Percentiles rank a stretch among this genome's conserved stretches.
phyloP scores from a whole-genome alignment of 2,329 filamentous ascomycete species.

The Chaetomiaceae sp. region DNA sequence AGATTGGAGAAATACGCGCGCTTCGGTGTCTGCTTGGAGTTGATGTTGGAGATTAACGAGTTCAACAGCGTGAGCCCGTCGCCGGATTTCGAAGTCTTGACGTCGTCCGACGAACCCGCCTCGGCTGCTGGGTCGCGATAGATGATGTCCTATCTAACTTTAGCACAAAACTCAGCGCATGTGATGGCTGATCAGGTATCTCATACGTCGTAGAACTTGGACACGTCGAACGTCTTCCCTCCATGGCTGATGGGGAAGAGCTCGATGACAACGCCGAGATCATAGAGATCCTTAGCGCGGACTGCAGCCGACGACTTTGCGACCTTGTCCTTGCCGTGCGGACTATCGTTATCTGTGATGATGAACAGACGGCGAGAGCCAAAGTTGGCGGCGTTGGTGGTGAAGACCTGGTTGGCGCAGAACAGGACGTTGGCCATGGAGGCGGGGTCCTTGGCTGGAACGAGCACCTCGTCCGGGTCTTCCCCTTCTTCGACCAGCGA shows the following conservation, averaged over 20 bases:
- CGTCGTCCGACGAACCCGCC: slow-evolving; percentile 53
- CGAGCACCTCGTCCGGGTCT: slow-evolving; percentile 62
- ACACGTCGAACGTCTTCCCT: slow-evolving; percentile 69
- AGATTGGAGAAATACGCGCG: slow-evolving; percentile 81
- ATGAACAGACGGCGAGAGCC: slow-evolving; percentile 89
- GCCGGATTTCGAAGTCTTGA: slow-evolving; percentile 61
- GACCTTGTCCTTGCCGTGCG: slow-evolving; percentile 67
- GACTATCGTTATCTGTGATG: slow-evolving; percentile 89
- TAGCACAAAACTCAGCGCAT: neutral
- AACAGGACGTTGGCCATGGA: slow-evolving; percentile 89
- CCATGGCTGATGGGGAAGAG: slow-evolving; percentile 79
- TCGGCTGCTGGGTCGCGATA: slow-evolving; percentile 74
- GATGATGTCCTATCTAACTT: slow-evolving; percentile 67
- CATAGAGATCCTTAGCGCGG: slow-evolving; percentile 89
- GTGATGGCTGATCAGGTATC: neutral
- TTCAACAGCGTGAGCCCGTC: slow-evolving; percentile 75
- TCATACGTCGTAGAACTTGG: slow-evolving; percentile 84
- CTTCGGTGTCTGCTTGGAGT: slow-evolving; percentile 82
- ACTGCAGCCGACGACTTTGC: slow-evolving; percentile 73
- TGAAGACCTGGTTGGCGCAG: slow-evolving; percentile 94
- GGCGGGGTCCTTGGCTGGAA: slow-evolving; percentile 62
- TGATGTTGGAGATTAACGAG: slow-evolving; percentile 80
- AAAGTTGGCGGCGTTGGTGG: slow-evolving; percentile 90
- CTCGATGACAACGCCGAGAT: slow-evolving; percentile 86
- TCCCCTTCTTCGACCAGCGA: slow-evolving; percentile 73